Base-by-base conservation (phyloP, 2,329 filamentous ascomycete species). In the Ceratocystis alfenasii region DNA sequence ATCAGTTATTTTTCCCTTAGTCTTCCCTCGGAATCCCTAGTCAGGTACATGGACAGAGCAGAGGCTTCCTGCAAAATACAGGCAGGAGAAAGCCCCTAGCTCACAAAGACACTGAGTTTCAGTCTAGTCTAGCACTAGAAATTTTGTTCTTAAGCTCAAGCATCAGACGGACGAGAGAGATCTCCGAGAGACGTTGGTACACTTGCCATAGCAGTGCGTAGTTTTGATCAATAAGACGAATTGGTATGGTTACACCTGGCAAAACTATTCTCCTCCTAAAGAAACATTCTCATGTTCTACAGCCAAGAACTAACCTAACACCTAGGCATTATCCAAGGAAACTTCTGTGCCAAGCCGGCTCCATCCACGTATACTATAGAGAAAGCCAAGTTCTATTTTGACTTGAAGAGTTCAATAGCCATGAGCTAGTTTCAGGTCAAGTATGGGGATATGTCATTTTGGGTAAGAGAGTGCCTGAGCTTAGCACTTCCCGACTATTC, bases 331-430 rank as follows among this genome's bases (percentile, higher is more conserved):
- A 17, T 30, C 28, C 4, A 7, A 3, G 53, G 28, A 57, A 30
- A 33, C 17, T 57, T 57, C n/a, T 28, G 6, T 57, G 53, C 53
- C 53, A 57, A 57, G 53, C 53, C 53, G 53, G 53, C 10, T 30
- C 53, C 5, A 57, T 57, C 28, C 22, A 57, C 25, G 17, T 6
- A 33, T n/a, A 15, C 25, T 28, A 15, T 7, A 6, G 20, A 33
- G 28, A 57, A 5, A 20, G 28, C 8, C n/a, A 7, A 25, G 48
- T 50, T 41, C 10, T 41, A 15, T 15, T 4, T 41, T 41, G 36
- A 41, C 48, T 22, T 20, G 3, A 20, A 20, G n/a, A 20, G n/a
- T 22, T 8, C 3, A 20, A 57, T 57, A 59, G 55, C n/a, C 17
- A 7, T 3, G 25, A 20, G 6, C 28, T 10, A 33, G 55, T 36